Base-by-base conservation (phyloP, 2,329 filamentous ascomycete species). In the Septoria petroselini region DNA sequence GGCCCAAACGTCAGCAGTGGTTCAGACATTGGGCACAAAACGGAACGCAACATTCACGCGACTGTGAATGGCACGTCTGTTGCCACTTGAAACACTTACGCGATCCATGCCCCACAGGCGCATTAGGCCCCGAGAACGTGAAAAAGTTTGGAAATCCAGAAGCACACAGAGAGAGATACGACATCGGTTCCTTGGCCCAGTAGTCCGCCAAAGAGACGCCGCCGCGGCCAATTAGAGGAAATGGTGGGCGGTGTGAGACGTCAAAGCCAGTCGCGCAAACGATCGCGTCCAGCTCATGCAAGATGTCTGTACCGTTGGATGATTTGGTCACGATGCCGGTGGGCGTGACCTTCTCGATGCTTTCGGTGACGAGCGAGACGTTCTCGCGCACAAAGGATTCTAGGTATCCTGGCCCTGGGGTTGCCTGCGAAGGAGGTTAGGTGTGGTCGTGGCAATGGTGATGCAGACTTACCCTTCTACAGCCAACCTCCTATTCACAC, bases 401-500 rank as follows among this genome's bases (percentile, higher is more conserved):
- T 7, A 74, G 61, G 47, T 71, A 74, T 1, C 70, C 68, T 6
- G 65, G 65, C 7, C 68, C 71, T 2, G 69, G 68, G 5, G 41
- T 44, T 23, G 41, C 41, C 40, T 34, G 17, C 6, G 9, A 27
- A 5, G n/a, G 4, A n/a, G 5, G 15, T 34, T n/a, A 34, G 31
- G 12, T 34, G 31, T 34, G 11, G 31, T 34, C 31, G n/a, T 17
- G 4, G n/a, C 7, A 30, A n/a, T 7, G 5, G n/a, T 33, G 30
- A 23, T 12, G 39, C 8, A 45, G 50, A 0, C 83, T 87, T 0
- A 84, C 70, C 3, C 84, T 76, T 9, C 83, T 76, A 55, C 84
- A 87, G 57, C 82, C 79, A 1, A 82, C 81, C 0, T 81, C 55
- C 60, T 83, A 86, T 29, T 5, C 14, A 4, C 7, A 8, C n/a